These are phyloP conservation scores for Silene coronaria DNA, from an alignment of 179 eudicot genomes.

Conservation along the genomic window DNA sequence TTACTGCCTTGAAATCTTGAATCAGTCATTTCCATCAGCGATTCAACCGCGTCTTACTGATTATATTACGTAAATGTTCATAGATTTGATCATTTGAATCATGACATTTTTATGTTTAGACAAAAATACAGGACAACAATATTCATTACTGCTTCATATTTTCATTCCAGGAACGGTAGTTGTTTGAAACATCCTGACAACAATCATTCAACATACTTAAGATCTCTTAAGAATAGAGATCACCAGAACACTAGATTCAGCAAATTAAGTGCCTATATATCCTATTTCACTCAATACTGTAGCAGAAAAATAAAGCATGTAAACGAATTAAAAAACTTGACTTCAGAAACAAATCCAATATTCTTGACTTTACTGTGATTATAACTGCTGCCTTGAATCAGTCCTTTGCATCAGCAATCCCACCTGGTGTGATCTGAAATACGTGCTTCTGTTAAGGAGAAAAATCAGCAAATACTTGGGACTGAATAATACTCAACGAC, in stretches of 20 bases:
- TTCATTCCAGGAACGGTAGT: neutral
- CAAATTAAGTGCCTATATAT: too few species aligned
- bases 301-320: neutral
- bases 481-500: neutral
- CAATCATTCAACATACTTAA: neutral
- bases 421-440: constrained; percentile 94
- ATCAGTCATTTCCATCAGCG: too few species aligned
- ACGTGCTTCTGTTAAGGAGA: constrained; percentile 50
- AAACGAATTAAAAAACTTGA: neutral
- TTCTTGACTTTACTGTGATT: neutral
- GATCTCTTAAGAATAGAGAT: neutral
- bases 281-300: neutral
- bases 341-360: constrained; percentile 12
- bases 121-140: too few species aligned
- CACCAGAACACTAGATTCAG: neutral
- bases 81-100: too few species aligned
- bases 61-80: too few species aligned
- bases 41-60: too few species aligned
- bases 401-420: constrained; percentile 97
- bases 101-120: too few species aligned
- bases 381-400: constrained; percentile 26
- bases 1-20: too few species aligned
- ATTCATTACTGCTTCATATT: neutral
- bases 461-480: neutral
- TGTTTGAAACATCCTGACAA: too few species aligned